Percentiles rank a stretch among this genome's conserved stretches.
Evolutionary conservation across 306 rosid species (phyloP).

Genomic region (Trifolium fragiferum): DNA sequence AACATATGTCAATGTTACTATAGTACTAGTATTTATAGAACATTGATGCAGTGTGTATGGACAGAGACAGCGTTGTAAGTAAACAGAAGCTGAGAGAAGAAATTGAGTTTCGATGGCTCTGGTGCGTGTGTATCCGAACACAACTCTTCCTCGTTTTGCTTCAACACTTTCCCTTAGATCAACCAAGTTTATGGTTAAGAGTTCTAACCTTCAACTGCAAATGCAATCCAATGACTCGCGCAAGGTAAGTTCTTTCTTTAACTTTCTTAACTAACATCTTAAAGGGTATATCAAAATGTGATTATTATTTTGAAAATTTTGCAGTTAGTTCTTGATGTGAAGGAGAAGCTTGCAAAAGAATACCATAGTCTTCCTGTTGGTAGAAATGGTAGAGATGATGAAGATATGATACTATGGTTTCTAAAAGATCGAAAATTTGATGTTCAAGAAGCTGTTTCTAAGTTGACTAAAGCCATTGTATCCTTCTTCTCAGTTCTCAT

Average conservation of each 20-base stretch:
- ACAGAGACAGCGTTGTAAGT: background rate
- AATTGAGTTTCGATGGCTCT: slow-evolving; percentile 55
- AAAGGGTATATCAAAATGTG: slow-evolving; percentile 11
- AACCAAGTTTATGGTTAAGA: slow-evolving; percentile 50
- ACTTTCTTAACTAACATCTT: background rate
- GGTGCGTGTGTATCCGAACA: slow-evolving; percentile 53
- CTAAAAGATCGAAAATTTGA: slow-evolving; percentile 84
- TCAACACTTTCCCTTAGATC: slow-evolving; percentile 38
- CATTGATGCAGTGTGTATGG: background rate
- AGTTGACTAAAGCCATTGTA: slow-evolving; percentile 88
- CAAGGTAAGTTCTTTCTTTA: slow-evolving; percentile 53
- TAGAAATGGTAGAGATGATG: slow-evolving; percentile 91
- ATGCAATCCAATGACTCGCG: slow-evolving; percentile 44
- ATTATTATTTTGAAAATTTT: slow-evolving; percentile 9
- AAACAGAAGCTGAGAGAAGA: background rate
- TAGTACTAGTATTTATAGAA: background rate
- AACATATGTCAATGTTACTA: background rate
- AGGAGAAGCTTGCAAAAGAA: slow-evolving; percentile 78
- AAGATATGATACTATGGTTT: slow-evolving; percentile 92
- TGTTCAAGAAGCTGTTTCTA: slow-evolving; percentile 66
- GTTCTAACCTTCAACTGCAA: slow-evolving; percentile 41
- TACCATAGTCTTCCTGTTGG: slow-evolving; percentile 74
- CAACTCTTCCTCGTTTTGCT: slow-evolving; percentile 45
- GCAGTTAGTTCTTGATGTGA: slow-evolving; percentile 85
- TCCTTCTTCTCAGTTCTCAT: slow-evolving; percentile 44